Conservation (phyloP, 164 flowering plant genomes). For the Vitis cinerea region DNA sequence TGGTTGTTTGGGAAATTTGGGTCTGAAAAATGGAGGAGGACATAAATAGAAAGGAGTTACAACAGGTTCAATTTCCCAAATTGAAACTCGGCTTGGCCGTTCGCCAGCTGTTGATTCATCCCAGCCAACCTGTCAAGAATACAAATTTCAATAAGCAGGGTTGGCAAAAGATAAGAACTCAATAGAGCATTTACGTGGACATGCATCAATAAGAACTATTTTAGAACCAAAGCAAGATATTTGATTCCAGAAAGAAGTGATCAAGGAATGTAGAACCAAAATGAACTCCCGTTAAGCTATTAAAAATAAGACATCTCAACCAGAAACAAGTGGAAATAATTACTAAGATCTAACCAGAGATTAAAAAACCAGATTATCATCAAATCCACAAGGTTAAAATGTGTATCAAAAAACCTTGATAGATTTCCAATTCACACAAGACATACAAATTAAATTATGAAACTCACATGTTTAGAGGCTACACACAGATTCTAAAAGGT, state of each 20-base stretch:
- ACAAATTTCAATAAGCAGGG: not conserved
- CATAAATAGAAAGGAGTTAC: slow-evolving; percentile 89
- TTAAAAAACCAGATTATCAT: not conserved
- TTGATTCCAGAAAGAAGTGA: not conserved
- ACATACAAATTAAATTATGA: too few species aligned
- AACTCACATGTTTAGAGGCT: too few species aligned
- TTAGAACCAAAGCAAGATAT: not conserved
- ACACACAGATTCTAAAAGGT: too few species aligned
- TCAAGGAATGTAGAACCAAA: not conserved
- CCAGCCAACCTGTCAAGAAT: slow-evolving; percentile 79
- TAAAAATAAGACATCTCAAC: not conserved
- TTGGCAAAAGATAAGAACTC: not conserved
- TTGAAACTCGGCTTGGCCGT: slow-evolving; percentile 78
- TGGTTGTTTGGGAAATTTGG: slow-evolving; percentile 74
- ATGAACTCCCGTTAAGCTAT: not conserved
- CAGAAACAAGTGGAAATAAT: not conserved
- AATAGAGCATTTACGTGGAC: not conserved
- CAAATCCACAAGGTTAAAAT: too few species aligned
- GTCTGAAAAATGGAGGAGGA: slow-evolving; percentile 93
- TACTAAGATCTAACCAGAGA: not conserved
- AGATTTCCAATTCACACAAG: too few species aligned
- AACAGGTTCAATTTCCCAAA: slow-evolving; percentile 97
- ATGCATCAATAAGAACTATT: not conserved
- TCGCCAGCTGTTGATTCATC: slow-evolving; percentile 98
- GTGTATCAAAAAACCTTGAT: too few species aligned